phyloP scores from a whole-genome alignment of 2,329 filamentous ascomycete species.

The Ophiostoma sp. region DNA sequence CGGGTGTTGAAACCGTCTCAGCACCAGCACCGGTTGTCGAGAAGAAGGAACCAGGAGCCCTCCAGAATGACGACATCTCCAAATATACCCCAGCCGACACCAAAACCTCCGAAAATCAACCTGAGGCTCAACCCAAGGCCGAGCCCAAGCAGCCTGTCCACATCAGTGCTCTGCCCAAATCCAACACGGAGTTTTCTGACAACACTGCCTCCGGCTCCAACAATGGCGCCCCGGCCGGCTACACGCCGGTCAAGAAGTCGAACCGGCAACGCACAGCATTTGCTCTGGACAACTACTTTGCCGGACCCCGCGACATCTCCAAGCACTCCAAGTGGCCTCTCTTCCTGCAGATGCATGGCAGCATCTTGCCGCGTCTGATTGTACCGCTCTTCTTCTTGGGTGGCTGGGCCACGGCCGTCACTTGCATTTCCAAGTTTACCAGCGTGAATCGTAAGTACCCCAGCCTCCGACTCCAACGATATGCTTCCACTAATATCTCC shows the following conservation, averaged over 20 bases:
- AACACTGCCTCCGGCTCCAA: constrained; percentile 37
- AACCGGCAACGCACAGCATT: constrained; percentile 38
- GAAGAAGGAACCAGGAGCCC: neutral
- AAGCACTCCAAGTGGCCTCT: constrained; percentile 77
- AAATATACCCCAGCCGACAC: neutral
- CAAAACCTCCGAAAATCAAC: neutral
- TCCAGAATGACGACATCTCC: too few relatives aligned
- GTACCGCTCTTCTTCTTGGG: constrained; percentile 65
- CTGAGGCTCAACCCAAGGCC: neutral
- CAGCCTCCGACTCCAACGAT: neutral
- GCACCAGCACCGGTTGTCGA: neutral
- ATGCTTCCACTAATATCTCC: constrained; percentile 34
- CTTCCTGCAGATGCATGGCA: constrained; percentile 75
- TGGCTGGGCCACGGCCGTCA: constrained; percentile 67
- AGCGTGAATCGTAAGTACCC: constrained; percentile 34
- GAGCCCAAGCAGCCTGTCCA: neutral
- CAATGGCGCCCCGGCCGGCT: neutral
- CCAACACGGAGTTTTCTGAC: neutral
- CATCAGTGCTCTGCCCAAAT: neutral
- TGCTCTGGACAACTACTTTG: constrained; percentile 49
- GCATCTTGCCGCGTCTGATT: constrained; percentile 70
- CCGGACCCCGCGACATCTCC: constrained; percentile 66
- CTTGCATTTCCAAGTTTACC: constrained; percentile 35
- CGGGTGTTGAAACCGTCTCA: neutral
- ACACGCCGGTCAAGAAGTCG: neutral